Evolutionary conservation across 768 basidiomycete species (phyloP).

Genomic region (Hygrocybe punicea): DNA sequence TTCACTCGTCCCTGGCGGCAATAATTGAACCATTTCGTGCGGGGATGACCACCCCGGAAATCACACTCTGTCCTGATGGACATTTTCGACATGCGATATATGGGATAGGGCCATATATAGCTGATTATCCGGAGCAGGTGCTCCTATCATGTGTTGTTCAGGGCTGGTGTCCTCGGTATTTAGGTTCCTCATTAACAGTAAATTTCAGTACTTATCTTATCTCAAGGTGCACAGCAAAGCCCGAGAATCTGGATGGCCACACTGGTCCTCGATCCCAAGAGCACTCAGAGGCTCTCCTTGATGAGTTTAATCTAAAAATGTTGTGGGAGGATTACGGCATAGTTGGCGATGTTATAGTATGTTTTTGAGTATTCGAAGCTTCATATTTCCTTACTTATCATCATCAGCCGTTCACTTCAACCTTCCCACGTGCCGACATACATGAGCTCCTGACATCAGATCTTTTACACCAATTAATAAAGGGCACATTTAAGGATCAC

Average conservation of each 20-base stretch:
- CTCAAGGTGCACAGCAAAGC: constrained; percentile 24
- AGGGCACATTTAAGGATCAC: constrained; percentile 40
- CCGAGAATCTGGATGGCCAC: constrained; percentile 24
- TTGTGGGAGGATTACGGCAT: constrained; percentile 37
- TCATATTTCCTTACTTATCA: background rate
- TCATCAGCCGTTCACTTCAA: constrained; percentile 4
- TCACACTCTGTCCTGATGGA: constrained; percentile 28
- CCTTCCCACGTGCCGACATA: constrained; percentile 35
- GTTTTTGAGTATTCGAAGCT: background rate
- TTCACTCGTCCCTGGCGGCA: constrained; percentile 26
- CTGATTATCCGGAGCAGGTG: constrained; percentile 40
- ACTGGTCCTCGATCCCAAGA: constrained; percentile 13
- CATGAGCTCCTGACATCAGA: constrained; percentile 35
- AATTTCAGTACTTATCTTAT: background rate
- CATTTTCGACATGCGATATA: constrained; percentile 29
- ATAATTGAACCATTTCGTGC: constrained; percentile 21
- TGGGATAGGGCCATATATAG: constrained; percentile 37
- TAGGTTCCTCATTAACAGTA: background rate
- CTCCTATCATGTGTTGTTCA: constrained; percentile 31
- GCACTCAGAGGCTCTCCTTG: constrained; percentile 19
- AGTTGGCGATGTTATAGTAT: constrained; percentile 30
- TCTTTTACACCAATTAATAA: constrained; percentile 36
- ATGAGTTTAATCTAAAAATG: constrained; percentile 12
- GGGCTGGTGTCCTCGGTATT: constrained; percentile 29
- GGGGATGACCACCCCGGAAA: constrained; percentile 23